Evolutionary conservation across 208 protist genomes (phyloP).

Genomic region (Herpetomonas muscarum): DNA sequence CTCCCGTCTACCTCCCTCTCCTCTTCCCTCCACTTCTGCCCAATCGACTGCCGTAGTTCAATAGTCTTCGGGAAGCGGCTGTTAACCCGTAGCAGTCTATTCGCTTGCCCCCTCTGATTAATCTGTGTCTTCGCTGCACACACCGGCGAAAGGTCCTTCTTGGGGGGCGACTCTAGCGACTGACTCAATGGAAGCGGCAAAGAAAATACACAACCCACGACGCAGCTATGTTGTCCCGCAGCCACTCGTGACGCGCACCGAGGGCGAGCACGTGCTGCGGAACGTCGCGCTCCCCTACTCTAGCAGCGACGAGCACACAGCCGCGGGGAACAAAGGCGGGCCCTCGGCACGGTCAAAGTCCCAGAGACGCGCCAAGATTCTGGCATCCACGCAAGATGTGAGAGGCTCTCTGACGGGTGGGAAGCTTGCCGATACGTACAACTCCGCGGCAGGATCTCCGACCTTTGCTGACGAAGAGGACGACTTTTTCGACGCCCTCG

Average conservation of each 20-base stretch:
- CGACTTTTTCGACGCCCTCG: slow-evolving; percentile 22
- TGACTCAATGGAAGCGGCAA: background rate
- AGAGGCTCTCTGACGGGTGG: too few relatives aligned
- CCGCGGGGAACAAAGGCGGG: background rate
- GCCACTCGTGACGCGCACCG: background rate
- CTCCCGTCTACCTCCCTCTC: background rate
- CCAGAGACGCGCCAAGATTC: background rate
- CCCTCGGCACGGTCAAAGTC: background rate
- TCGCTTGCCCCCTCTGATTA: too few relatives aligned
- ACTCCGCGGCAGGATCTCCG: background rate
- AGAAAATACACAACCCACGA: background rate
- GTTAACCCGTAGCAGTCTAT: background rate
- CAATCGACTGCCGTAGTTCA: background rate
- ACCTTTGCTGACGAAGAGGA: background rate
- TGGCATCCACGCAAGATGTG: too few relatives aligned
- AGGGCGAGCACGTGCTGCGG: background rate
- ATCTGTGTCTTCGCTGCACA: too few relatives aligned
- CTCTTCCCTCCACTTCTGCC: background rate
- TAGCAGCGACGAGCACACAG: background rate
- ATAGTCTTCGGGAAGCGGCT: background rate
- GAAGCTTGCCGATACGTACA: background rate
- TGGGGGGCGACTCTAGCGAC: too few relatives aligned
- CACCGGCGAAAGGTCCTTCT: too few relatives aligned
- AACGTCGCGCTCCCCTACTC: background rate
- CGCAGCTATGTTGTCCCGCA: background rate